Evolutionary conservation across 208 protist genomes (phyloP).

Genomic region (Dictyostelium gargantuum): DNA sequence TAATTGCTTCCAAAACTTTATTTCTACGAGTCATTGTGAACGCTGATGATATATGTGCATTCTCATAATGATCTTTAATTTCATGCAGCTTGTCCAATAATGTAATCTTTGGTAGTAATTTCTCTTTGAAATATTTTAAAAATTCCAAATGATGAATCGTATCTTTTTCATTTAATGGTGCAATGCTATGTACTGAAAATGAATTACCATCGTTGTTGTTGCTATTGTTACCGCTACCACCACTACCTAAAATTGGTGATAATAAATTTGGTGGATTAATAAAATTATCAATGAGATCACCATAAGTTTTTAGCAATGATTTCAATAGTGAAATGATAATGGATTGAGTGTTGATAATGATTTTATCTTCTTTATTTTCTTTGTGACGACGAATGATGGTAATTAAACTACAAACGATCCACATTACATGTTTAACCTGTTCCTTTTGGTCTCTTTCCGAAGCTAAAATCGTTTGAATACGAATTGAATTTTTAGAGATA

Average conservation of each 20-base stretch:
- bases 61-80: slow-evolving; percentile 16
- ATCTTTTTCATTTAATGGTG: slow-evolving; percentile 12
- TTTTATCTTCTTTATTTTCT: neutral
- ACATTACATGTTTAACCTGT: slow-evolving; percentile 59
- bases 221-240: no score
- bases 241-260: neutral
- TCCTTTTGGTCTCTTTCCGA: slow-evolving; percentile 40
- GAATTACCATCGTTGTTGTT: neutral
- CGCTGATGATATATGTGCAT: neutral
- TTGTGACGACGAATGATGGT: slow-evolving; percentile 34
- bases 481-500: slow-evolving; percentile 46
- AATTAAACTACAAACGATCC: slow-evolving; percentile 22
- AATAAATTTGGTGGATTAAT: slow-evolving; percentile 4
- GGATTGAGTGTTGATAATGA: neutral
- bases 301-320: slow-evolving; percentile 46
- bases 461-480: slow-evolving; percentile 57
- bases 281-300: slow-evolving; percentile 30
- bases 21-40: slow-evolving; percentile 9
- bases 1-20: slow-evolving; percentile 17
- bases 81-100: slow-evolving; percentile 44
- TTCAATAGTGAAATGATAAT: slow-evolving; percentile 18
- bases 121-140: slow-evolving; percentile 35
- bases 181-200: neutral
- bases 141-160: neutral
- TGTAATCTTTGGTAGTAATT: slow-evolving; percentile 9